Evolutionary conservation across 805 yeast species (phyloP), one percentile per base, ranked within the genome.

Genomic region (Candida sanyiensis): DNA sequence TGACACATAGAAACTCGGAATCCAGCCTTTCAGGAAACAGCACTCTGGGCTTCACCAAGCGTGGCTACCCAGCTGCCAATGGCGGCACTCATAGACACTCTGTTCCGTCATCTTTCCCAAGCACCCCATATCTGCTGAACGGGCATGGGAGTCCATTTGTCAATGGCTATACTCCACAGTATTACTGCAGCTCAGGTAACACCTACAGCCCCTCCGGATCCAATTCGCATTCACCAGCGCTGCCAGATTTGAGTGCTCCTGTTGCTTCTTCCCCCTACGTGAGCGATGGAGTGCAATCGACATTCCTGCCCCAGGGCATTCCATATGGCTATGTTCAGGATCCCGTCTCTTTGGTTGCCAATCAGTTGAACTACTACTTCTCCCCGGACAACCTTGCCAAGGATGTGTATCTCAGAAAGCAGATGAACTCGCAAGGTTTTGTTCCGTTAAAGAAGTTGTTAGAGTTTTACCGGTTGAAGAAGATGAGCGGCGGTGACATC

Each of bases 301-400:
- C n/a, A n/a, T 43, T 43, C 17, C 13, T 34, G 9, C 44, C 44
- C 6, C 40, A 47, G 33, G 24, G 29, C 42, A 24, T 27, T 35
- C 30, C 48, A 23, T 48, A 44, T 29, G 43, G 44, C 19, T 32
- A 36, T 32, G 33, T 33, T 34, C 47, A 37, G 28, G 57, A 56
- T 27, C 48, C 51, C 7, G 34, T 47, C 4, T 37, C 46, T 2
- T 20, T 43, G 13, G 61, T 70, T 23, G 56, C 73, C 7, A 60
- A 58, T 60, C 97, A 90, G 66, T 67, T 89, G 41, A 89, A 83
- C 52, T 93, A 90, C 68, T 93, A 93, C 63, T 84, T 93, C 64
- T 82, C 95, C 17, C 70, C 78, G 34, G 96, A 87, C 50, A 93
- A 93, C 61, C 72, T 93, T 61, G 66, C 81, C 49, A 83, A 84